These are phyloP conservation scores for Colletotrichum gigasporum DNA, from an alignment of 2,329 filamentous ascomycete genomes.

Conservation along the genomic window DNA sequence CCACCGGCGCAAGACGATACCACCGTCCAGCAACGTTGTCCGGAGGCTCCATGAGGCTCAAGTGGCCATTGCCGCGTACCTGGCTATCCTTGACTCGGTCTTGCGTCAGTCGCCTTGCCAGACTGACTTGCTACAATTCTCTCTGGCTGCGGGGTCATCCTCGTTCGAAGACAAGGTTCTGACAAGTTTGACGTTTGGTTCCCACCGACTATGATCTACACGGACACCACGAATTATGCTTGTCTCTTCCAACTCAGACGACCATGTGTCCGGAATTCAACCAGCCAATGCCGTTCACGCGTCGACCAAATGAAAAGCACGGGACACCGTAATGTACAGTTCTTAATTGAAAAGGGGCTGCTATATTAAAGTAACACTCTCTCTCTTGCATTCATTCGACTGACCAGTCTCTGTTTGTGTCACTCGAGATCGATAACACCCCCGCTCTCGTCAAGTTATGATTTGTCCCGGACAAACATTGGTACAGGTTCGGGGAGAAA, in stretches of 20 bases:
- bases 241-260: background rate
- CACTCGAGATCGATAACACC: background rate
- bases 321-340: background rate
- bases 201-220: background rate
- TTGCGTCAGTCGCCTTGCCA: background rate
- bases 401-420: no score
- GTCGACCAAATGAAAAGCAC: no score
- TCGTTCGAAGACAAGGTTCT: background rate
- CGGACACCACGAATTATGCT: background rate
- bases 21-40: background rate
- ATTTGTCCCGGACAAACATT: background rate
- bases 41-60: background rate
- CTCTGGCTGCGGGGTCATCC: background rate
- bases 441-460: background rate
- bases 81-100: background rate
- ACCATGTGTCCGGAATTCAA: background rate
- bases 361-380: background rate
- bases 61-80: background rate
- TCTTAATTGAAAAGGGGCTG: no score
- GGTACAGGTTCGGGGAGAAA: background rate
- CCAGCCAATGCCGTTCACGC: no score
- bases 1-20: no score
- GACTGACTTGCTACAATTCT: background rate
- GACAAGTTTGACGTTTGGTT: conserved; percentile 18
- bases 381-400: background rate